Evolutionary conservation across 768 basidiomycete genomes (phyloP).

Genomic region (Suillus hirtellus): DNA sequence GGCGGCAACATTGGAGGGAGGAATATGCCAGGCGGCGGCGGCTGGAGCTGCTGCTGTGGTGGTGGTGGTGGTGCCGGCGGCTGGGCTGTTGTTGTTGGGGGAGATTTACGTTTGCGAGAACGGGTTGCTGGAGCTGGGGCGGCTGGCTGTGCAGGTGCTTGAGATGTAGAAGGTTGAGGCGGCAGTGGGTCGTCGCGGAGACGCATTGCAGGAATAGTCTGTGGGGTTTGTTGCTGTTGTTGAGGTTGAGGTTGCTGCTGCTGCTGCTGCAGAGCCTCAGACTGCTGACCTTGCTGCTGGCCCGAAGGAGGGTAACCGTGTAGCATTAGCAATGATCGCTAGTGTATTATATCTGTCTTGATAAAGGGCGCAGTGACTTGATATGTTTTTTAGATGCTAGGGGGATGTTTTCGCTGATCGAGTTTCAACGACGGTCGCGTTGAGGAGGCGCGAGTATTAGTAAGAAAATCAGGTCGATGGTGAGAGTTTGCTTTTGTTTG

Average conservation of each 20-base stretch:
- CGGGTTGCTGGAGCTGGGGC: slow-evolving; percentile 23
- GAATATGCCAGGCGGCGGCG: slow-evolving; percentile 5
- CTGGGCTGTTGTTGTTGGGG: slow-evolving; percentile 40
- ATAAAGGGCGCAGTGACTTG: slow-evolving; percentile 1
- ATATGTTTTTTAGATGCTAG: slow-evolving; percentile 5
- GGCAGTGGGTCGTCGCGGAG: slow-evolving; percentile 56
- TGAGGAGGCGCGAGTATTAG: slow-evolving; percentile 38
- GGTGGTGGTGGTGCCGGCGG: slow-evolving; percentile 14
- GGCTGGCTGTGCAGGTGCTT: slow-evolving; percentile 12
- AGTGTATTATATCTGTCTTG: neutral
- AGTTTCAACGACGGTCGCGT: slow-evolving; percentile 27
- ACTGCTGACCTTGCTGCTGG: slow-evolving; percentile 7
- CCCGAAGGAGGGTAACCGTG: slow-evolving; percentile 1
- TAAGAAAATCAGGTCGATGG: slow-evolving; percentile 31
- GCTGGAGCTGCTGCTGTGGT: slow-evolving; percentile 26
- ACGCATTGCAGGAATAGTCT: slow-evolving; percentile 45
- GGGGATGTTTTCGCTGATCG: slow-evolving; percentile 25
- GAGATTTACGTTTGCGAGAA: slow-evolving; percentile 70
- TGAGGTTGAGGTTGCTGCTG: slow-evolving; percentile 24
- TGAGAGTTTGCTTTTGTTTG: slow-evolving; percentile 27
- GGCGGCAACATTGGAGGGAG: slow-evolving; percentile 12
- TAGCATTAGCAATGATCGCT: slow-evolving; percentile 9
- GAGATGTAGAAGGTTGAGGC: slow-evolving; percentile 19
- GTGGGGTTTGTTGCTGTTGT: slow-evolving; percentile 18
- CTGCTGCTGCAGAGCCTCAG: slow-evolving; percentile 31